Percentiles rank a stretch among this genome's conserved stretches.
Evolutionary conservation across 768 basidiomycete genomes (phyloP).

Genomic region (Sarcomyxa edulis): DNA sequence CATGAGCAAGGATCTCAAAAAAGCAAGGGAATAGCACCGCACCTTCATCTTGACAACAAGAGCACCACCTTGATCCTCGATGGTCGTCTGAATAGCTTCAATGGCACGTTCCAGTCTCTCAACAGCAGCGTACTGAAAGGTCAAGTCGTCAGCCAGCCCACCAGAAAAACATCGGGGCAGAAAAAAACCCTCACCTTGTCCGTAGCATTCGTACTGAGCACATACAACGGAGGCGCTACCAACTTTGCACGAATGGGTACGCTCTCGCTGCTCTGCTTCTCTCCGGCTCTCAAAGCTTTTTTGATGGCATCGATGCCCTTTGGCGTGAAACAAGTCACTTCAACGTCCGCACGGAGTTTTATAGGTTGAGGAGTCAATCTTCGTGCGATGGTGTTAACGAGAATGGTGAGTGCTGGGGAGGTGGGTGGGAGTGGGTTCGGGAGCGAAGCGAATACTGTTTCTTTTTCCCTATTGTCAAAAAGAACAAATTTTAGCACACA

Average conservation of each 20-base stretch:
- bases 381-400: constrained; percentile 84
- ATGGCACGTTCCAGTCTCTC: constrained; percentile 93
- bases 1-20: background rate
- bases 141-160: background rate
- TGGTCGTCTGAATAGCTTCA: constrained; percentile 80
- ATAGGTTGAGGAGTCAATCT: constrained; percentile 97
- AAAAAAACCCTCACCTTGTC: constrained; percentile 64
- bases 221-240: constrained; percentile 94
- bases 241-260: constrained; percentile 97
- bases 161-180: background rate
- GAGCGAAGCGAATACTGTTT: constrained; percentile 77
- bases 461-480: constrained; percentile 32
- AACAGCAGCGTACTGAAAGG: constrained; percentile 69
- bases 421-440: constrained; percentile 48
- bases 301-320: constrained; percentile 97
- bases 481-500: no score
- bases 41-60: constrained; percentile 97
- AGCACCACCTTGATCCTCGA: constrained; percentile 80
- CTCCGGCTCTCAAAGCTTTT: constrained; percentile 84
- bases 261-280: constrained; percentile 78
- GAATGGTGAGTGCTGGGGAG: constrained; percentile 55
- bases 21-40: constrained; percentile 9
- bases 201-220: constrained; percentile 92
- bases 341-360: constrained; percentile 97
- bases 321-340: constrained; percentile 93